Conservation (phyloP, 495 filamentous ascomycete species). For the Corynascus novoguineensis region DNA sequence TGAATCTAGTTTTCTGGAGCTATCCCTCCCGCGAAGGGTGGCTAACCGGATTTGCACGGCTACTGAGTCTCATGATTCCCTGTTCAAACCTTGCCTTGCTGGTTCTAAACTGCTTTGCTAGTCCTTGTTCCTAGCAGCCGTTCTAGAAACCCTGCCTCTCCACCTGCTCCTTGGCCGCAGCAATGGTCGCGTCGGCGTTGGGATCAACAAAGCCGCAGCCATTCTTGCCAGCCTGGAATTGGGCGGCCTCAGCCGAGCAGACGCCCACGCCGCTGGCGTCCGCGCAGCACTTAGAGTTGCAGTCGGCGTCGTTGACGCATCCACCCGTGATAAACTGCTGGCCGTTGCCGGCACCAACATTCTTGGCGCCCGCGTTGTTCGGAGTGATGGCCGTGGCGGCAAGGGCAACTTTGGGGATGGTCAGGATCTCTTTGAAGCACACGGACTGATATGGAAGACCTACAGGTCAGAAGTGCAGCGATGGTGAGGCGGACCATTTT, state of each 20-base stretch:
- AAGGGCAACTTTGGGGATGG: slow-evolving; percentile 26
- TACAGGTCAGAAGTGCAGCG: slow-evolving; percentile 31
- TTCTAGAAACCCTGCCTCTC: slow-evolving; percentile 38
- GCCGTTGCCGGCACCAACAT: slow-evolving; percentile 49
- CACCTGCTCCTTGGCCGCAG: slow-evolving; percentile 40
- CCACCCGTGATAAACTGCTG: slow-evolving; percentile 49
- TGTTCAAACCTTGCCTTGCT: no score
- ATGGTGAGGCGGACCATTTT: slow-evolving; percentile 40
- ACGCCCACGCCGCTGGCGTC: slow-evolving; percentile 33
- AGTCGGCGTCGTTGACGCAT: slow-evolving; percentile 44
- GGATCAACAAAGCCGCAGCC: slow-evolving; percentile 42
- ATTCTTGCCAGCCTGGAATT: slow-evolving; percentile 39
- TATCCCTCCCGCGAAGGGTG: no score
- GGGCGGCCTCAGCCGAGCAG: slow-evolving; percentile 40
- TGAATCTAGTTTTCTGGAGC: no score
- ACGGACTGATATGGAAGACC: slow-evolving; percentile 14
- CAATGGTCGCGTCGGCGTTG: slow-evolving; percentile 36
- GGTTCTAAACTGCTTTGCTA: no score
- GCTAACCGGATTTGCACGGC: no score
- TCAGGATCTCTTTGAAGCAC: background rate
- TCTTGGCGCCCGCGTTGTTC: slow-evolving; percentile 38
- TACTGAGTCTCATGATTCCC: no score
- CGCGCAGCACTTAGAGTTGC: slow-evolving; percentile 41
- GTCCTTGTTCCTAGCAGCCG: no score
- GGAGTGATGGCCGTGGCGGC: slow-evolving; percentile 34